phyloP scores from a whole-genome alignment of 805 yeast species.

The Priceomyces medius region DNA sequence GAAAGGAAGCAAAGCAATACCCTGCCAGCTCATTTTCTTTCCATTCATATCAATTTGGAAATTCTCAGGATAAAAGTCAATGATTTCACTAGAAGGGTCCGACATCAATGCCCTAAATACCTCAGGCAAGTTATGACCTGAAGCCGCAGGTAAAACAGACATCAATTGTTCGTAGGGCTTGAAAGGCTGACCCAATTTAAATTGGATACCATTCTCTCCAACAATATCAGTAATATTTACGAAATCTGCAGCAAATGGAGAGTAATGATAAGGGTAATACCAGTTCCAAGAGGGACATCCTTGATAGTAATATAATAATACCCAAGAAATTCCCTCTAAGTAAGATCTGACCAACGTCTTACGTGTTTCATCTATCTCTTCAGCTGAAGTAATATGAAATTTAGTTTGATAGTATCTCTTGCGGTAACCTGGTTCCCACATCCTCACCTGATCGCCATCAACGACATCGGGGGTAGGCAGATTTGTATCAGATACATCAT shows the following conservation, averaged over 20 bases:
- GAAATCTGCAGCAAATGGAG: slow-evolving; percentile 95
- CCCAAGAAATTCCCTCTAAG: slow-evolving; percentile 98
- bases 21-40: slow-evolving; percentile 93
- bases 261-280: slow-evolving; percentile 96
- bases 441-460: slow-evolving; percentile 51
- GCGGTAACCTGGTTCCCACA: slow-evolving; percentile 87
- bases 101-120: slow-evolving; percentile 82
- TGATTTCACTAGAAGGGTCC: slow-evolving; percentile 73
- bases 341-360: slow-evolving; percentile 67
- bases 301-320: slow-evolving; percentile 85
- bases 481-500: slow-evolving; percentile 19
- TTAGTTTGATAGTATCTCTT: slow-evolving; percentile 78
- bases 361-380: slow-evolving; percentile 52
- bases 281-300: slow-evolving; percentile 99
- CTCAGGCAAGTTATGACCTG: slow-evolving; percentile 81
- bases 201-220: slow-evolving; percentile 48
- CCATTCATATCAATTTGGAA: slow-evolving; percentile 95
- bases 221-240: slow-evolving; percentile 48
- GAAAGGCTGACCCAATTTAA: slow-evolving; percentile 74
- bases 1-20: slow-evolving; percentile 85
- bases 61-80: slow-evolving; percentile 87
- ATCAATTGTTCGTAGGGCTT: slow-evolving; percentile 89
- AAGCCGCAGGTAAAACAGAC: slow-evolving; percentile 94
- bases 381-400: slow-evolving; percentile 57
- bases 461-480: slow-evolving; percentile 39